Evolutionary conservation across 345 rosid genomes (phyloP).

Genomic region (Isatis tinctoria): DNA sequence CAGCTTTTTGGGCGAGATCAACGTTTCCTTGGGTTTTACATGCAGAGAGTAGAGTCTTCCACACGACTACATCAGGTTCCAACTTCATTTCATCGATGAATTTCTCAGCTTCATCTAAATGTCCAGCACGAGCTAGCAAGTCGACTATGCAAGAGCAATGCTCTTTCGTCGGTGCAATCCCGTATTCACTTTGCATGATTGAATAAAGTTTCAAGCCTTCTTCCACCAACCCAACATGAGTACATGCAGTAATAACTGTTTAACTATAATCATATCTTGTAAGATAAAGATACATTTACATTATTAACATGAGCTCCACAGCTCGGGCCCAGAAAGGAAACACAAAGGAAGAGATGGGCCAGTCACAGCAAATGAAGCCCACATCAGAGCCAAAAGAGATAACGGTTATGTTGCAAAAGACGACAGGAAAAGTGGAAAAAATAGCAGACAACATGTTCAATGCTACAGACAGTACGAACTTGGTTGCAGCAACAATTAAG

Average conservation of each 20-base stretch:
- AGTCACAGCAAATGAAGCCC: too few species aligned
- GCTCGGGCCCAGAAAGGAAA: too few species aligned
- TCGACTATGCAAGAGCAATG: slow-evolving; percentile 74
- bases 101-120: slow-evolving; percentile 53
- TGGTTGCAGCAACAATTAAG: too few species aligned
- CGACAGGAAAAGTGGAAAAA: too few species aligned
- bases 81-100: slow-evolving; percentile 50
- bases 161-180: slow-evolving; percentile 50
- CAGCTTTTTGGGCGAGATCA: slow-evolving; percentile 56
- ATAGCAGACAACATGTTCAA: too few species aligned
- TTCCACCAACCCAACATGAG: slow-evolving; percentile 65
- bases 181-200: slow-evolving; percentile 47
- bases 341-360: too few species aligned
- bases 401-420: too few species aligned
- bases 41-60: slow-evolving; percentile 72
- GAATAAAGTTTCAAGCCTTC: slow-evolving; percentile 61
- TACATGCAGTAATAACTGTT: slow-evolving; percentile 71
- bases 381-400: too few species aligned
- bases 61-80: slow-evolving; percentile 55
- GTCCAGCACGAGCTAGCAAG: slow-evolving; percentile 77
- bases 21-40: slow-evolving; percentile 61
- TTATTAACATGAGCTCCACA: too few species aligned
- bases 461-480: too few species aligned
- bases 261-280: too few species aligned
- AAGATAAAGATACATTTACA: too few species aligned